These are phyloP conservation scores for Solanum bulbocastanum DNA, from an alignment of 257 asterid genomes.

Conservation along the genomic window DNA sequence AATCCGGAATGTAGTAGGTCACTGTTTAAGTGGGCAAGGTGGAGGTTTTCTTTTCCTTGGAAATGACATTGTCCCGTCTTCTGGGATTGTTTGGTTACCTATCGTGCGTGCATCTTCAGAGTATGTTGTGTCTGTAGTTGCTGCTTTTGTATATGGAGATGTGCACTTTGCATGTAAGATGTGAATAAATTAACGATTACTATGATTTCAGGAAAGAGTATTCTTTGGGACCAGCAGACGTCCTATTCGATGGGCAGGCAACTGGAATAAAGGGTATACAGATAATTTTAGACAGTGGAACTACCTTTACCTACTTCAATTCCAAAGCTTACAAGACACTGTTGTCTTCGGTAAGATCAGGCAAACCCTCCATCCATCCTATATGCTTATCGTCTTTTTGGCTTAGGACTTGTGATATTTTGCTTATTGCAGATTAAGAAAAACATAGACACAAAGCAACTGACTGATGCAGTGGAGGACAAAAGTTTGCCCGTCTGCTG, in stretches of 20 bases:
- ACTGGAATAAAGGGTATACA: conserved; percentile 14
- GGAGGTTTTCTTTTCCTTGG: conserved; percentile 89
- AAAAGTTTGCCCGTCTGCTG: conserved; percentile 75
- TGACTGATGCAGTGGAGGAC: conserved; percentile 42
- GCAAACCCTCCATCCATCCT: not conserved
- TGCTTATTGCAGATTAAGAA: conserved; percentile 41
- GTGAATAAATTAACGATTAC: not conserved
- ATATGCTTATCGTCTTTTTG: not conserved
- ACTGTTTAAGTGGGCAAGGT: conserved; percentile 61
- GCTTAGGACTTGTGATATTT: not conserved
- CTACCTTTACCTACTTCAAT: conserved; percentile 29
- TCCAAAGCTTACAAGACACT: conserved; percentile 10
- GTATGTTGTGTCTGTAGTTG: conserved; percentile 7
- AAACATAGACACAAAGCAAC: conserved; percentile 17
- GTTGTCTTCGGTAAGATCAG: conserved; percentile 23
- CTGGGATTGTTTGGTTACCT: conserved; percentile 25
- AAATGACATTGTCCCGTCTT: conserved; percentile 50
- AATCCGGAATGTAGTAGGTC: conserved; percentile 67
- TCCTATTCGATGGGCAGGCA: conserved; percentile 9
- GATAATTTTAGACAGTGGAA: conserved; percentile 35
- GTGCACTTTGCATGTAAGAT: not conserved
- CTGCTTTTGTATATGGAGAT: not conserved
- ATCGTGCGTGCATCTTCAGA: conserved; percentile 5
- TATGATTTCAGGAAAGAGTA: conserved; percentile 21
- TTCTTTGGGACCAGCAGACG: conserved; percentile 23